phyloP scores from a whole-genome alignment of 805 yeast genomes.

The Candida peoriensis region DNA sequence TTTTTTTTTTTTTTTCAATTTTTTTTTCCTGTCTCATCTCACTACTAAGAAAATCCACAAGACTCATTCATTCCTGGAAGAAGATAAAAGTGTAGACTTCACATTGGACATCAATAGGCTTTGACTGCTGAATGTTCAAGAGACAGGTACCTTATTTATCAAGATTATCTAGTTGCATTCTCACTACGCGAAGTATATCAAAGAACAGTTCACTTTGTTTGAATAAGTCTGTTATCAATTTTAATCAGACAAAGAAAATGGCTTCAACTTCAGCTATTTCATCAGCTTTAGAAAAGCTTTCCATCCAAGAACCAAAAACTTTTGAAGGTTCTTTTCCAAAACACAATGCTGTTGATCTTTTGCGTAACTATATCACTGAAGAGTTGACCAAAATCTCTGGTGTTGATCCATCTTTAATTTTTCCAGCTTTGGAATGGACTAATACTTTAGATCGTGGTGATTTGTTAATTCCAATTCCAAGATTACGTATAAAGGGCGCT shows the following conservation, averaged over 20 bases:
- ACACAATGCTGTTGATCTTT: slow-evolving; percentile 75
- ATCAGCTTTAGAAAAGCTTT: slow-evolving; percentile 28
- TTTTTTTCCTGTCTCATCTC: slow-evolving; percentile 5
- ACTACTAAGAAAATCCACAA: neutral
- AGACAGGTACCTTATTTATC: slow-evolving; percentile 1
- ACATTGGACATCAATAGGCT: too few species aligned
- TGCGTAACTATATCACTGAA: slow-evolving; percentile 83
- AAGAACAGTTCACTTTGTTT: too few species aligned
- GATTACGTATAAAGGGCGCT: slow-evolving; percentile 78
- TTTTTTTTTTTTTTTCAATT: neutral
- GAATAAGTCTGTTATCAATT: too few species aligned
- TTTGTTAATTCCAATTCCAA: slow-evolving; percentile 85
- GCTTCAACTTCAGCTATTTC: slow-evolving; percentile 20
- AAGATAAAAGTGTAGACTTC: neutral
- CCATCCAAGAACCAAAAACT: slow-evolving; percentile 37
- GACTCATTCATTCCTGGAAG: neutral
- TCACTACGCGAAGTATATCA: too few species aligned
- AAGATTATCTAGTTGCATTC: slow-evolving; percentile 1
- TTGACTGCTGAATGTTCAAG: slow-evolving; percentile 5
- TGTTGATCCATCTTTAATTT: slow-evolving; percentile 64
- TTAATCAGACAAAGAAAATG: neutral
- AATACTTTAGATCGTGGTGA: slow-evolving; percentile 87
- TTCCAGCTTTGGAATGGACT: slow-evolving; percentile 85
- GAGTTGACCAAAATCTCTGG: slow-evolving; percentile 71
- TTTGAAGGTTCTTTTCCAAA: slow-evolving; percentile 66